A percentile compares a stretch with the other conserved stretches of the same genome.
These are phyloP conservation scores for Cytospora mali DNA, from an alignment of 2,329 filamentous ascomycete species.

Conservation along the genomic window DNA sequence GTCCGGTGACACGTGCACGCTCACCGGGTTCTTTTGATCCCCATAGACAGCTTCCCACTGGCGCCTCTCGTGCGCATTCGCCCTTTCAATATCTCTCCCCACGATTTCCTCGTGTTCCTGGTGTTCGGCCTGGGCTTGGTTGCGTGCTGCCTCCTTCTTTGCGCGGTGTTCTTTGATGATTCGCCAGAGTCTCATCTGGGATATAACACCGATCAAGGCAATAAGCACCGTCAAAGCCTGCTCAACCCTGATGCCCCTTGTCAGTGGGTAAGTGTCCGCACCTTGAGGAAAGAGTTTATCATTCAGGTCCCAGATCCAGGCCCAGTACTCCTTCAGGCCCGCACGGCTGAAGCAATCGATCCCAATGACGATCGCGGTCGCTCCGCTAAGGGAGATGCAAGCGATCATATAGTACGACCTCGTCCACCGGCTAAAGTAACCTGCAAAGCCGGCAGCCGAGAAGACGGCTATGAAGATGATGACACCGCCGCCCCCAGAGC, in stretches of 20 bases:
- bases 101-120: slow-evolving; percentile 70
- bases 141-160: slow-evolving; percentile 52
- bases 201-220: slow-evolving; percentile 74
- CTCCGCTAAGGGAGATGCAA: slow-evolving; percentile 78
- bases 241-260: slow-evolving; percentile 83
- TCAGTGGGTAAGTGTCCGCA: slow-evolving; percentile 80
- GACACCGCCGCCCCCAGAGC: slow-evolving; percentile 58
- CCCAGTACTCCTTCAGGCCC: slow-evolving; percentile 96
- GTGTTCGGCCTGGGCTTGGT: slow-evolving; percentile 55
- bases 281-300: slow-evolving; percentile 75
- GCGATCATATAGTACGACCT: slow-evolving; percentile 76
- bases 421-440: slow-evolving; percentile 79
- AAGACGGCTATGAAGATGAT: slow-evolving; percentile 77
- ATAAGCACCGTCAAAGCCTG: slow-evolving; percentile 77
- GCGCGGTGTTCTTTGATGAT: slow-evolving; percentile 67
- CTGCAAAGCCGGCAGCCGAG: slow-evolving; percentile 66
- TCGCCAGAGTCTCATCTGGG: slow-evolving; percentile 85
- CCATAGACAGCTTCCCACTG: slow-evolving; percentile 82
- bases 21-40: slow-evolving; percentile 46
- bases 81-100: slow-evolving; percentile 66
- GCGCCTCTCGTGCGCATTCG: slow-evolving; percentile 61
- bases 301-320: slow-evolving; percentile 87
- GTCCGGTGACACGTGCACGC: slow-evolving; percentile 44
- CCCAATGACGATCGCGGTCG: slow-evolving; percentile 77
- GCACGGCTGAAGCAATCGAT: slow-evolving; percentile 89